Base-by-base conservation (phyloP, 1,284 basidiomycete species). In the Malassezia sp. region DNA sequence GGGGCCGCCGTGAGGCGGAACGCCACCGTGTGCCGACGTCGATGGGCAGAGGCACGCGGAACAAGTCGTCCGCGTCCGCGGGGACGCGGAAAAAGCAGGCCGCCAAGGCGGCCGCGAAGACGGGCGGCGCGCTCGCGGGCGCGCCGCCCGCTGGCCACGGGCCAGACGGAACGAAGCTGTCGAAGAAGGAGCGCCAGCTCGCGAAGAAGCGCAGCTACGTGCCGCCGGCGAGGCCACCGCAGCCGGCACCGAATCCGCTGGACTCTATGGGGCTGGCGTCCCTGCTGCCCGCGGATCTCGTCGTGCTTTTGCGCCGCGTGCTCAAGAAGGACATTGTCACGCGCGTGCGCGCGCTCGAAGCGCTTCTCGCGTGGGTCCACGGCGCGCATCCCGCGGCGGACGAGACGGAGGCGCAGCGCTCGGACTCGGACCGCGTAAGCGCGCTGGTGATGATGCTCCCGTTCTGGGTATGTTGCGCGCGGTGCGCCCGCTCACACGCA, bases 281-380 rank as follows among this genome's bases (percentile, higher is more conserved):
- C n/a, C 41, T 64, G 36, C 57, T 72, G 18, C 71, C 71, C 20
- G 57, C 88, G 0, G 87, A 90, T 37, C 75, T 96, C 15, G 77
- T 91, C 12, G 79, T 97, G 18, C 77, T 88, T 1, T 75, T 96
- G 38, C 74, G 86, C 40, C 79, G 80, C 44, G 75, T 96, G 34
- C 80, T 79, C 24, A 97, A 97, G 77, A 95, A 93, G 74, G 89
- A 93, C 54, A 78, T 79, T 15, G 78, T 87, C 32, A 96, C 91
- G 1, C 83, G 88, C 65, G 74, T 78, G 14, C 81, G 84, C 58
- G 89, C 87, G 0, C 72, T 96, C 49, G 91, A 96, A 63, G 88
- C 90, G 48, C 71, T 97, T 51, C 69, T 76, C 8, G 75, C 71
- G 1, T 91, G 85, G 85, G 86, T 20, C 35, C 44, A 45, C 52